These are phyloP conservation scores for Candida tetrigidarum DNA, from an alignment of 1,139 yeast genomes.

Conservation along the genomic window DNA sequence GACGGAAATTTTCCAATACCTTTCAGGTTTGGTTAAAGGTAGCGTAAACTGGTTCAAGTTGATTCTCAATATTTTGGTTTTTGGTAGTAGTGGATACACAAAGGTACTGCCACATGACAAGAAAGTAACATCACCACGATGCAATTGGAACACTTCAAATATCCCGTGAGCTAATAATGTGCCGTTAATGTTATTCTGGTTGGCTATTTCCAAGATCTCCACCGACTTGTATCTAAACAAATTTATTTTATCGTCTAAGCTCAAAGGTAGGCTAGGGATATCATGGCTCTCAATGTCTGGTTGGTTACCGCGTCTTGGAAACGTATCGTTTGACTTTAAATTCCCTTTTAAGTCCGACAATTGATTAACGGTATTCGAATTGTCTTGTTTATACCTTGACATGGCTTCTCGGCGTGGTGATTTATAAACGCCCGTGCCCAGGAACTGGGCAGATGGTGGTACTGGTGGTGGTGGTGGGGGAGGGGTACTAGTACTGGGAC, in stretches of 20 bases:
- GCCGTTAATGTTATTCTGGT: constrained; percentile 35
- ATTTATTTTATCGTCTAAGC: constrained; percentile 42
- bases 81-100: constrained; percentile 68
- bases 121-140: constrained; percentile 65
- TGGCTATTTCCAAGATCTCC: constrained; percentile 48
- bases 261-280: constrained; percentile 10
- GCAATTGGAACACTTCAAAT: constrained; percentile 66
- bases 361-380: constrained; percentile 27
- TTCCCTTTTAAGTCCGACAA: constrained; percentile 36
- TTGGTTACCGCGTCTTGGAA: neutral
- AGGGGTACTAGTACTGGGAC: no score
- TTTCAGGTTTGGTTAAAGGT: constrained; percentile 70
- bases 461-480: no score
- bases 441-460: constrained; percentile 1
- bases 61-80: constrained; percentile 58
- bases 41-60: constrained; percentile 57
- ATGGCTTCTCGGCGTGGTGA: constrained; percentile 45
- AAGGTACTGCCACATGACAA: constrained; percentile 59
- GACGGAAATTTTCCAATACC: constrained; percentile 70
- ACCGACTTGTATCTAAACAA: constrained; percentile 43
- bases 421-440: constrained; percentile 7
- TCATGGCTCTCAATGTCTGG: neutral
- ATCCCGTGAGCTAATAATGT: constrained; percentile 63
- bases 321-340: constrained; percentile 19
- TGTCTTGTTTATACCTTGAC: constrained; percentile 41